Percentiles rank a stretch among this genome's conserved stretches.
Conservation (phyloP, 164 flowering plant genomes). For the Cinnamomum chago region DNA sequence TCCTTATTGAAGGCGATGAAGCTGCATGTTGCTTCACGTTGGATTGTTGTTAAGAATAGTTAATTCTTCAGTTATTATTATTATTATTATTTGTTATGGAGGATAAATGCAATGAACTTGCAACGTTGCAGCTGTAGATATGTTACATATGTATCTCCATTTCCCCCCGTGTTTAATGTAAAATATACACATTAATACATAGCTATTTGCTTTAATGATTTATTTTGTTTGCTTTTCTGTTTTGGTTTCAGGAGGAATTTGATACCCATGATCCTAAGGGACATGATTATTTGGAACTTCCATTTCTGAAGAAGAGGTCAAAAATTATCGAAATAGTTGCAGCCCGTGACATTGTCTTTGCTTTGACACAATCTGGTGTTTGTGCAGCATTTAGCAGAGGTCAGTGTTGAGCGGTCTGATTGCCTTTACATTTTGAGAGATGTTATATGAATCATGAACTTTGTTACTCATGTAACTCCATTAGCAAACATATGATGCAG, state of each 20-base stretch:
- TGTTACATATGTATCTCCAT: background rate
- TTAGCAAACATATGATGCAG: constrained; percentile 38
- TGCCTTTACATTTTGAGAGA: background rate
- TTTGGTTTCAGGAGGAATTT: constrained; percentile 69
- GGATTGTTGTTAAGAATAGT: too few species aligned
- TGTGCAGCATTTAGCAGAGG: constrained; percentile 99
- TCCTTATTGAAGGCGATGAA: background rate
- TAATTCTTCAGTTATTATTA: too few species aligned
- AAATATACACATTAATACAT: background rate
- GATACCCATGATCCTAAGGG: constrained; percentile 98
- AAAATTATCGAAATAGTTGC: constrained; percentile 96
- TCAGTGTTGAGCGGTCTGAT: constrained; percentile 12
- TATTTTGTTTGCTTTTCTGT: background rate
- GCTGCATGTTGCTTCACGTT: too few species aligned
- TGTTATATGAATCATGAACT: background rate
- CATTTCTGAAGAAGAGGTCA: constrained; percentile 83
- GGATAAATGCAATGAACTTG: background rate
- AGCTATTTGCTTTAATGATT: background rate
- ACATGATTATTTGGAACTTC: constrained; percentile 57
- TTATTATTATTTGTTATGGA: background rate
- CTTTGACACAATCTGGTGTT: constrained; percentile 96
- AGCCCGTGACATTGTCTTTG: constrained; percentile 93
- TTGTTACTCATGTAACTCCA: background rate
- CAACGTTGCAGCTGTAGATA: background rate
- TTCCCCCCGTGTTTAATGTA: background rate